A percentile compares a stretch with the other conserved stretches of the same genome.
These are phyloP conservation scores for Allium cepa DNA, from an alignment of 106 monocot genomes.

Conservation along the genomic window DNA sequence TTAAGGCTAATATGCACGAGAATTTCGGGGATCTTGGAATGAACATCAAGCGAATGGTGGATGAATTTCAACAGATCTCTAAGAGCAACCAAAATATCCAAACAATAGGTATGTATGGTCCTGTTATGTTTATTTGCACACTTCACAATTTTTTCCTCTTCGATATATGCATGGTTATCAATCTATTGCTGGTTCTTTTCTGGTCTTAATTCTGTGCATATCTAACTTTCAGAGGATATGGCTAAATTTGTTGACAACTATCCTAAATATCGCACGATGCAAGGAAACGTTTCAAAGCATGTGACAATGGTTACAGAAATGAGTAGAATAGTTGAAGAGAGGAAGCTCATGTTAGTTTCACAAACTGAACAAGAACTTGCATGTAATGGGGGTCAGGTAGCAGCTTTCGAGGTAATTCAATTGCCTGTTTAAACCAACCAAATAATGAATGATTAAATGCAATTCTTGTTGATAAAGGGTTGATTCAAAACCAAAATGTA, in stretches of 20 bases:
- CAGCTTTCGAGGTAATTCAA: constrained; percentile 79
- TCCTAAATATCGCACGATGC: constrained; percentile 94
- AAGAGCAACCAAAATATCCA: constrained; percentile 98
- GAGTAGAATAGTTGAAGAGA: constrained; percentile 91
- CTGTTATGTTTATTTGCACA: no score
- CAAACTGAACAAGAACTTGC: constrained; percentile 98
- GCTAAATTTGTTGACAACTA: constrained; percentile 96
- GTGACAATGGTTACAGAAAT: constrained; percentile 93
- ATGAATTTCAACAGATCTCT: constrained; percentile 96
- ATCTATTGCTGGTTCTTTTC: neutral
- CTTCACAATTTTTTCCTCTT: no score
- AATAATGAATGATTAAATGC: no score
- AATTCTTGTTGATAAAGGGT: no score
- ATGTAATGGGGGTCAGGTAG: constrained; percentile 94
- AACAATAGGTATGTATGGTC: constrained; percentile 60
- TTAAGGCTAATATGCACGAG: constrained; percentile 90
- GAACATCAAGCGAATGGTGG: constrained; percentile 98
- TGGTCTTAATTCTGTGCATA: no score
- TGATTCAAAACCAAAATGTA: no score
- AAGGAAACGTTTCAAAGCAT: constrained; percentile 99
- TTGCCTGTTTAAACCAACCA: no score
- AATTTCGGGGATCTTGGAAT: constrained; percentile 99
- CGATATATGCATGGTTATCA: no score
- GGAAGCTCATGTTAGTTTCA: constrained; percentile 92
- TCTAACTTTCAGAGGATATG: constrained; percentile 77